A percentile compares a stretch with the other conserved stretches of the same genome.
phyloP scores from a whole-genome alignment of 805 yeast genomes.

The Torulaspora franciscae region DNA sequence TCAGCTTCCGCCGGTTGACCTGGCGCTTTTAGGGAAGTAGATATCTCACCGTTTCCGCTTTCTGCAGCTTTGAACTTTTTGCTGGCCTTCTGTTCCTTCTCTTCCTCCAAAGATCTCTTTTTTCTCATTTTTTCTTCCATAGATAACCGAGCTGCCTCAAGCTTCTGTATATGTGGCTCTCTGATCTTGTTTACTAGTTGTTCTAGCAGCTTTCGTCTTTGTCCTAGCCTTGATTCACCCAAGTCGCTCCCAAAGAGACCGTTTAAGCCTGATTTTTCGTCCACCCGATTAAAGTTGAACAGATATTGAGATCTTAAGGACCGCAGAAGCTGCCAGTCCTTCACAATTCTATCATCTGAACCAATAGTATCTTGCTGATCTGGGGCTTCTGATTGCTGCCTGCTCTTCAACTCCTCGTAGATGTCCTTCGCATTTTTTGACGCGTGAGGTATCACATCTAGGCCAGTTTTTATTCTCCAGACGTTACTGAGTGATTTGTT shows the following conservation, averaged over 20 bases:
- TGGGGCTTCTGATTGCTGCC: slow-evolving; percentile 11
- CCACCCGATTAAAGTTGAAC: slow-evolving; percentile 37
- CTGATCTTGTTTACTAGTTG: slow-evolving; percentile 13
- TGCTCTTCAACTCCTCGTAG: slow-evolving; percentile 16
- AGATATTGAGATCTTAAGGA: slow-evolving; percentile 37
- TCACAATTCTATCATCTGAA: slow-evolving; percentile 22
- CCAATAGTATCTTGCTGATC: slow-evolving; percentile 4
- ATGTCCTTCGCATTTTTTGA: slow-evolving; percentile 23
- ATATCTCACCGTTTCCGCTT: neutral
- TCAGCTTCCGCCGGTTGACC: too few species aligned
- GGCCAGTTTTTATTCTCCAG: slow-evolving; percentile 42
- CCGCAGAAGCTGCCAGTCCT: slow-evolving; percentile 44
- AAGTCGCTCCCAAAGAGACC: slow-evolving; percentile 37
- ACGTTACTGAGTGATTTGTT: slow-evolving; percentile 30
- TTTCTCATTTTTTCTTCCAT: slow-evolving; percentile 11
- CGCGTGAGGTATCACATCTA: slow-evolving; percentile 31
- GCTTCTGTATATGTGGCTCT: slow-evolving; percentile 19
- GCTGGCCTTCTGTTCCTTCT: slow-evolving; percentile 3
- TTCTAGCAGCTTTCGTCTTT: slow-evolving; percentile 8
- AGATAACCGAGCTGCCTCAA: slow-evolving; percentile 24
- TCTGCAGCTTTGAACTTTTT: slow-evolving; percentile 11
- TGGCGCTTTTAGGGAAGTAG: neutral
- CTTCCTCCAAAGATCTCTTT: slow-evolving; percentile 20
- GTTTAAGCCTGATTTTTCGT: slow-evolving; percentile 35
- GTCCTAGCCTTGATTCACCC: slow-evolving; percentile 15